phyloP scores from a whole-genome alignment of 2,329 filamentous ascomycete genomes.

The Penicillium concentricum region DNA sequence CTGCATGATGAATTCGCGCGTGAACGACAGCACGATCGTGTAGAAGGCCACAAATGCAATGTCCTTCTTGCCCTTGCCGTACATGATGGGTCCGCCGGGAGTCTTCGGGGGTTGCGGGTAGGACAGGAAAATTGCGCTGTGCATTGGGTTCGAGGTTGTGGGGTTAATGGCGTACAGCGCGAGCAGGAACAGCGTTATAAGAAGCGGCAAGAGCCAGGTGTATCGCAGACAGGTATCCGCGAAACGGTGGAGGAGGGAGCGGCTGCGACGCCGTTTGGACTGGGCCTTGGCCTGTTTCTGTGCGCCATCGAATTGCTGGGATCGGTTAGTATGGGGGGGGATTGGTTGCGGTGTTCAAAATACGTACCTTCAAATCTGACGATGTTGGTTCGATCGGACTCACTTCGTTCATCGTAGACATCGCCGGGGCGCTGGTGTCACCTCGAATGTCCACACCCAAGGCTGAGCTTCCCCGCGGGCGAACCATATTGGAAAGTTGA shows the following conservation, averaged over 20 bases:
- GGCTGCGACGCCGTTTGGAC: slow-evolving; percentile 46
- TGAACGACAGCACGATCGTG: slow-evolving; percentile 84
- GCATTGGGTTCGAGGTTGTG: slow-evolving; percentile 71
- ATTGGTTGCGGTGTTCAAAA: slow-evolving; percentile 3
- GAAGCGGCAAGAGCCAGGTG: slow-evolving; percentile 67
- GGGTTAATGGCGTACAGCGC: slow-evolving; percentile 73
- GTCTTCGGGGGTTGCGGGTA: slow-evolving; percentile 67
- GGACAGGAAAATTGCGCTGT: slow-evolving; percentile 83
- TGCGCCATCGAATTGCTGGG: slow-evolving; percentile 23
- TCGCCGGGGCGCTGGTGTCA: slow-evolving; percentile 47
- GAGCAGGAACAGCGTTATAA: slow-evolving; percentile 64
- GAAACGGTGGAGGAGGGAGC: slow-evolving; percentile 45
- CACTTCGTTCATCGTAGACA: slow-evolving; percentile 46
- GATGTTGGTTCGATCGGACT: slow-evolving; percentile 33
- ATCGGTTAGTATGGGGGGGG: neutral
- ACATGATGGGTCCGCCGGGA: slow-evolving; percentile 59
- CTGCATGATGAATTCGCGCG: slow-evolving; percentile 95
- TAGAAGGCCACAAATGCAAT: slow-evolving; percentile 88
- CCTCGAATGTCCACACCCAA: slow-evolving; percentile 49
- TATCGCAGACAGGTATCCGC: slow-evolving; percentile 48
- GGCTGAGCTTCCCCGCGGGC: slow-evolving; percentile 45
- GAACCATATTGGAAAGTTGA: slow-evolving; percentile 27
- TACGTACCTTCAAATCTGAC: slow-evolving; percentile 33
- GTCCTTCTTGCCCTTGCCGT: slow-evolving; percentile 86
- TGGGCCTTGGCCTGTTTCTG: slow-evolving; percentile 37